Base-by-base conservation (phyloP, 768 basidiomycete genomes). In the Neoboletus magnificus region DNA sequence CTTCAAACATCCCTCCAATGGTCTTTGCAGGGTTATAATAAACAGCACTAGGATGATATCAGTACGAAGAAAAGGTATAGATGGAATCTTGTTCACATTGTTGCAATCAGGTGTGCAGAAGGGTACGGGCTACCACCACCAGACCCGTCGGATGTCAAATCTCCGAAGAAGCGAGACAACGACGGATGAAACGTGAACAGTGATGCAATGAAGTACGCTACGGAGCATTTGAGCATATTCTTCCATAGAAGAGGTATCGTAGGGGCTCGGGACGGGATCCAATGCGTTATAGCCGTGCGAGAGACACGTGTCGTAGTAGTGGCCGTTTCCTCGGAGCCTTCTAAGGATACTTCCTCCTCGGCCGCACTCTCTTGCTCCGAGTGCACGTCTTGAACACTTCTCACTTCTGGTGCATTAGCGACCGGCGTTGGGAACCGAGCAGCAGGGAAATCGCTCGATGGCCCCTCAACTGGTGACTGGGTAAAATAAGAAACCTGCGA, bases 21-120 rank as follows among this genome's bases (percentile, higher is more conserved):
- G 93, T 94, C 66, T 96, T 94, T 27, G 94, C 94, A 5, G 96
- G 96, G 62, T 95, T 93, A 70, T 85, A 98, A 71, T 98, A 94
- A 0, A 91, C 89, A 5, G 83, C 83, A 56, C 90, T 87, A 45
- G 53, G 30, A 49, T 4, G 9, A 40, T n/a, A 16, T 67, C 42
- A 66, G 56, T 16, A 42, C 5, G 9, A 27, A 33, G 4, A 12
- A 18, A 13, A 35, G 10, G 16, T 3, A 50, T 1, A 12, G 11
- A 42, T 6, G 18, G 5, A 49, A 32, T 23, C 0, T 1, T 25
- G 5, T 15, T 50, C 35, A 94, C 93, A 97, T 82, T 2, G 94
- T 94, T 10, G 94, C 92, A 10, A 96, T 87, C 86, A 96, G 86
- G 73, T 97, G 94, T 1, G 86, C 92, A 56, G 87, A 87, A 11